phyloP scores from a whole-genome alignment of 768 basidiomycete species.

The Boletus rubropictus region DNA sequence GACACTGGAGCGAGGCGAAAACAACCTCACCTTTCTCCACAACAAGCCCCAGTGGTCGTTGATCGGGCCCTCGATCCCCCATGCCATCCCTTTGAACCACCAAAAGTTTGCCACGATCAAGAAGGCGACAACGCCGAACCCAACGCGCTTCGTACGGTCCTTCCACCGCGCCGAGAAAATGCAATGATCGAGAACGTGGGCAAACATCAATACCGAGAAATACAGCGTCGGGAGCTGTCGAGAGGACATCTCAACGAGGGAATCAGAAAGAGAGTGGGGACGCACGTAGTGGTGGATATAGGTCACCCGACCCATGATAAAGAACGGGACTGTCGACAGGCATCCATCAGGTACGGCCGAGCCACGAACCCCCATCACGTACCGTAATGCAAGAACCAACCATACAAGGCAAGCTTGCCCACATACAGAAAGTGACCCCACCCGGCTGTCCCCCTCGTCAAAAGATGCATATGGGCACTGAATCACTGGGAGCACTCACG shows the following conservation, averaged over 20 bases:
- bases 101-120: slow-evolving; percentile 76
- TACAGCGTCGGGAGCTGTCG: slow-evolving; percentile 88
- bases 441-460: slow-evolving; percentile 47
- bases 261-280: slow-evolving; percentile 7
- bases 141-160: slow-evolving; percentile 59
- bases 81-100: slow-evolving; percentile 90
- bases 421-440: slow-evolving; percentile 96
- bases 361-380: slow-evolving; percentile 23
- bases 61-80: slow-evolving; percentile 88
- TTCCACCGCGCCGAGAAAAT: slow-evolving; percentile 74
- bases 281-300: slow-evolving; percentile 94
- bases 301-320: slow-evolving; percentile 96
- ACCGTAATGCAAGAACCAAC: slow-evolving; percentile 92
- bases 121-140: slow-evolving; percentile 58
- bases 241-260: background rate
- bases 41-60: slow-evolving; percentile 69
- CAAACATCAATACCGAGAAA: slow-evolving; percentile 89
- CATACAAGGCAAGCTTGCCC: slow-evolving; percentile 82
- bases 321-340: slow-evolving; percentile 70
- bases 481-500: slow-evolving; percentile 42
- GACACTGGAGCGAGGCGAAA: no score
- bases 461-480: background rate
- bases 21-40: slow-evolving; percentile 57
- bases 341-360: background rate
- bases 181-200: slow-evolving; percentile 89